phyloP scores from a whole-genome alignment of 306 rosid genomes.

The cucumber (Cucumis sativus) region DNA sequence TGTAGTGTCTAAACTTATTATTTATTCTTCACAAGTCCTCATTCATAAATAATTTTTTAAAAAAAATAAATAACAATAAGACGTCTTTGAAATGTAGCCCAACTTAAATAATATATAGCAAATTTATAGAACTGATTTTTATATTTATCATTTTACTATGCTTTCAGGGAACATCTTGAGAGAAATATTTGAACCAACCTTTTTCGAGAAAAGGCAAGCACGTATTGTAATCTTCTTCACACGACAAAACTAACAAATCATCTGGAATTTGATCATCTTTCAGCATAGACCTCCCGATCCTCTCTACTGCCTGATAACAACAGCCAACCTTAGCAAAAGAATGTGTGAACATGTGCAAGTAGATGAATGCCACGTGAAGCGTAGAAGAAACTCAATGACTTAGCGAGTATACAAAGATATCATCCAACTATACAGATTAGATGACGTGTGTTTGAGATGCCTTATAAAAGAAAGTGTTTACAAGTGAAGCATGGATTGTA shows the following conservation, averaged over 20 bases:
- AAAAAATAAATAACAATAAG: too few relatives aligned
- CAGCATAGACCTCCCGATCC: constrained; percentile 43
- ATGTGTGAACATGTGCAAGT: background rate
- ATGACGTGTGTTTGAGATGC: background rate
- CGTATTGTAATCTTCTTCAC: constrained; percentile 70
- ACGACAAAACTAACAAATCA: constrained; percentile 68
- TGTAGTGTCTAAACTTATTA: too few relatives aligned
- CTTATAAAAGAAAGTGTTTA: background rate
- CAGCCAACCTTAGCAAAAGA: background rate
- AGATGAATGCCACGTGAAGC: background rate
- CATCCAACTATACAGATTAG: background rate
- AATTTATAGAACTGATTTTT: background rate
- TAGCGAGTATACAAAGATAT: background rate
- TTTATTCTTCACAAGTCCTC: background rate
- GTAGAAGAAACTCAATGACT: background rate
- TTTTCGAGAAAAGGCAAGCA: constrained; percentile 76
- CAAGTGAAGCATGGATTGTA: background rate
- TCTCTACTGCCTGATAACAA: constrained; percentile 47
- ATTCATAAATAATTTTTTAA: too few relatives aligned
- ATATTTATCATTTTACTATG: background rate
- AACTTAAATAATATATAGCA: background rate
- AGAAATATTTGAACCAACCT: constrained; percentile 26
- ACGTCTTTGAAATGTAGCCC: background rate
- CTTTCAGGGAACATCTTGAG: background rate
- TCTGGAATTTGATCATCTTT: constrained; percentile 45